phyloP scores from a whole-genome alignment of 2,329 filamentous ascomycete genomes.

The Penicillium sp. region DNA sequence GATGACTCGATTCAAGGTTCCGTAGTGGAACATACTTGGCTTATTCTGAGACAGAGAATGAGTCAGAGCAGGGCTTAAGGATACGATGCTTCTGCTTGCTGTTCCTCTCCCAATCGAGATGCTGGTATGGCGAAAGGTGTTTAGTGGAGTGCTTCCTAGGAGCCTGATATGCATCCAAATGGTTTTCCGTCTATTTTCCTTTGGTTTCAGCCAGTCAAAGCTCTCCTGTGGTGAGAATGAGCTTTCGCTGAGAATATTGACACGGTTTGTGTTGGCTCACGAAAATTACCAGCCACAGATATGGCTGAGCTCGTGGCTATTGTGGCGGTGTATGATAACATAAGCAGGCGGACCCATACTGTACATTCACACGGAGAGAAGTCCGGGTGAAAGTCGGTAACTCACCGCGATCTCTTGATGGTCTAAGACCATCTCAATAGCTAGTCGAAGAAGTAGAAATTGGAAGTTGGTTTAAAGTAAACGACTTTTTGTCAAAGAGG shows the following conservation, averaged over 20 bases:
- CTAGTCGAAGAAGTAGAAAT: background rate
- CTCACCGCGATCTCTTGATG: background rate
- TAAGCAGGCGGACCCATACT: background rate
- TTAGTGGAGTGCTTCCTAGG: background rate
- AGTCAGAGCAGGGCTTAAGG: background rate
- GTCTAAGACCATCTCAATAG: background rate
- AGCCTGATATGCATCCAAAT: background rate
- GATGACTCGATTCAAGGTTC: background rate
- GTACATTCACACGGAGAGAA: constrained; percentile 14
- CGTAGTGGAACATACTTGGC: background rate
- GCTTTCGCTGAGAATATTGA: background rate
- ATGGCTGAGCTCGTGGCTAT: constrained; percentile 3
- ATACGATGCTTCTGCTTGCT: background rate
- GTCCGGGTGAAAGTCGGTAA: constrained; percentile 6
- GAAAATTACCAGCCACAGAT: constrained; percentile 16
- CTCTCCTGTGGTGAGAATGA: background rate
- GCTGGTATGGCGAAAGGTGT: background rate
- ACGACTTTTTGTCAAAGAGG: background rate
- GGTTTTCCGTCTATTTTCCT: background rate
- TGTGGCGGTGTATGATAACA: constrained; percentile 1
- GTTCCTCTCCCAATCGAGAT: background rate
- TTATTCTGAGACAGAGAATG: background rate
- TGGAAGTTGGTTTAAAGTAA: background rate
- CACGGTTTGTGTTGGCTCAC: constrained; percentile 13
- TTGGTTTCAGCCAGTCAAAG: background rate